Evolutionary conservation across 2,329 filamentous ascomycete species (phyloP).

Genomic region (Arthrobotrys sinensis): DNA sequence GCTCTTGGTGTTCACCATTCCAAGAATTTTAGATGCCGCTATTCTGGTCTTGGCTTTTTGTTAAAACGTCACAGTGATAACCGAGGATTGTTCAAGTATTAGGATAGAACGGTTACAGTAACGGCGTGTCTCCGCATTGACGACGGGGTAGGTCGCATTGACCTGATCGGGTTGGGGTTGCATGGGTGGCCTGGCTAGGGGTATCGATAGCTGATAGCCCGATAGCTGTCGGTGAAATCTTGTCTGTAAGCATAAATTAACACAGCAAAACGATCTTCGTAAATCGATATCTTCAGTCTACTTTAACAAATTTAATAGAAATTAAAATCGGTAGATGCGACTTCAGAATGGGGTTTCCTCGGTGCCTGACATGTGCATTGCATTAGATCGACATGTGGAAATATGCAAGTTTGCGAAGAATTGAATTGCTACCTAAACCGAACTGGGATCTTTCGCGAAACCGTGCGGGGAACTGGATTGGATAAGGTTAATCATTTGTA

Average conservation of each 20-base stretch:
- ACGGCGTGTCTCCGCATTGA: background rate
- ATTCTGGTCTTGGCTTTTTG: background rate
- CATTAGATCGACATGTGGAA: background rate
- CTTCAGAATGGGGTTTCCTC: background rate
- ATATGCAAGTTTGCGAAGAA: background rate
- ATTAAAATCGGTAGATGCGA: background rate
- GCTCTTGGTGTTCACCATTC: background rate
- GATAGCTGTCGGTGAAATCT: too few species aligned
- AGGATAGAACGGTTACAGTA: background rate
- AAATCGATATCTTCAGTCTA: too few species aligned
- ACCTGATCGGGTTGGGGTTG: background rate
- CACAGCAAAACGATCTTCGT: too few species aligned
- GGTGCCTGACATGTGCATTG: background rate
- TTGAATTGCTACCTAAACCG: background rate
- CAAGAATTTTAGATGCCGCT: too few species aligned
- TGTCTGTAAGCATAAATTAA: too few species aligned
- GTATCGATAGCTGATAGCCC: too few species aligned
- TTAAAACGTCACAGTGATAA: background rate
- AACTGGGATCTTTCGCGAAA: background rate
- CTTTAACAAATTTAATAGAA: too few species aligned
- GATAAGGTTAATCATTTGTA: too few species aligned
- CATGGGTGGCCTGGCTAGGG: background rate
- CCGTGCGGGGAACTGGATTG: background rate
- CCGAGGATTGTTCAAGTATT: slow-evolving; percentile 7
- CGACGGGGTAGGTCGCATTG: background rate